Evolutionary conservation across 192 early-diverging fungal genomes (phyloP), one percentile per base, ranked within the genome.

Genomic region (Gamsiella multidivaricata): DNA sequence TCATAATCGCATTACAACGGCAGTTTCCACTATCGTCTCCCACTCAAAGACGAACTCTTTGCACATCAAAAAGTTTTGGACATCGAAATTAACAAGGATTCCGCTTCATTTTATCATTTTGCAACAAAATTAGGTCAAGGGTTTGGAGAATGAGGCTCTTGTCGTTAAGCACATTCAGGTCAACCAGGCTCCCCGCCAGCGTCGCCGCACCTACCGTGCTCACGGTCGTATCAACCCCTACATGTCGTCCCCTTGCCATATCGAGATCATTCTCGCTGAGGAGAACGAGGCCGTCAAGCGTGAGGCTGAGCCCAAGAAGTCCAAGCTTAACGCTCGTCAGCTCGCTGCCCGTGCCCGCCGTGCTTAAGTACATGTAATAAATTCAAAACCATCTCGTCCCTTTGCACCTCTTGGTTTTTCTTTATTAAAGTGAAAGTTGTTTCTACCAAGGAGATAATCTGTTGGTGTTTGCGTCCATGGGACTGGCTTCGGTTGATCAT

Each of bases 161-260:
- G 88, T 93, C 63, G 88, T 99, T 81, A 91, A 92, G 88, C 93
- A 96, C 91, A 93, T 98, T 69, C 91, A 95, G 87, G 96, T 99
- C 85, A 97, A 99, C 91, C 93, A 95, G 82, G 97, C 97, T 70
- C 94, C 94, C 80, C 96, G 96, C 88, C 94, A 95, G 84, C 94
- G 97, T 72, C 92, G 97, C 80, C 87, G 97, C 81, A 97, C 95
- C 37, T 97, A 92, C 93, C 94, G 97, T 89, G 97, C 97, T 76
- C 97, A 99, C 90, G 97, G 97, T 72, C 79, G 73, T 57, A 83
- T 80, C 79, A 88, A 88, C 84, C 87, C 95, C 67, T 98, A 95
- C 94, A 93, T 94, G 94, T 88, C 86, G 83, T 89, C 90, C 86
- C 97, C 96, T 50, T 96, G 93, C 85, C 96, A 98, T 89, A 91